Evolutionary conservation across 2,329 filamentous ascomycete genomes (phyloP), one percentile per base, ranked within the genome.

Genomic region (Diaporthe sp.): DNA sequence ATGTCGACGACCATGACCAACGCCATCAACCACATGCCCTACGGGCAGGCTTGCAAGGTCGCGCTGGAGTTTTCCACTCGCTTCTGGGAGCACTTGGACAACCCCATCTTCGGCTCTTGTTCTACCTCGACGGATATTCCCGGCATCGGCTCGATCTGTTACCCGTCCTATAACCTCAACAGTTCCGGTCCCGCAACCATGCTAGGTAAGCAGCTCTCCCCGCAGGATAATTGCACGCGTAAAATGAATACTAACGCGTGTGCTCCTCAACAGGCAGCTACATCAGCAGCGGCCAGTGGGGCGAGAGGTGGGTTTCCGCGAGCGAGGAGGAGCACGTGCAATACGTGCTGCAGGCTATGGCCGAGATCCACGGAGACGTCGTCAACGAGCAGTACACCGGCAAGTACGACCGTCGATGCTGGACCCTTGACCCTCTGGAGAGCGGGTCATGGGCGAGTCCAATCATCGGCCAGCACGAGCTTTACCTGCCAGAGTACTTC

Each of bases 401-500:
- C 61, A 87, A 88, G 47, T 93, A 90, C 78, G 87, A 92, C 73
- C 86, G 92, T 1, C 87, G 89, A 67, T 94, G 92, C 84, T 94
- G 92, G 92, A 84, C 88, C 69, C 81, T 87, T 10, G 91, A 94
- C 76, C 87, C 89, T 74, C 87, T 90, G 74, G 87, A 92, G 80
- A 88, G 87, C 1, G 92, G 89, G 6, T 88, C 89, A 9, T 95
- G 92, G 92, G 89, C 89, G 1, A 81, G 82, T 6, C 92, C 92
- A 0, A 82, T 85, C 0, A 84, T 91, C 0, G 92, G 92, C 0
- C 91, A 94, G 83, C 92, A 95, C 79, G 87, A 92, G 77, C 79
- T 94, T 33, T 95, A 92, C 77, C 84, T 95, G 12, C 92, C 93
- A 0, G 90, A 92, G n/a, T 95, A 93, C 79, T 94, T 92, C 79